Evolutionary conservation across 2,329 filamentous ascomycete species (phyloP).

Genomic region (Sporothrix phasma): DNA sequence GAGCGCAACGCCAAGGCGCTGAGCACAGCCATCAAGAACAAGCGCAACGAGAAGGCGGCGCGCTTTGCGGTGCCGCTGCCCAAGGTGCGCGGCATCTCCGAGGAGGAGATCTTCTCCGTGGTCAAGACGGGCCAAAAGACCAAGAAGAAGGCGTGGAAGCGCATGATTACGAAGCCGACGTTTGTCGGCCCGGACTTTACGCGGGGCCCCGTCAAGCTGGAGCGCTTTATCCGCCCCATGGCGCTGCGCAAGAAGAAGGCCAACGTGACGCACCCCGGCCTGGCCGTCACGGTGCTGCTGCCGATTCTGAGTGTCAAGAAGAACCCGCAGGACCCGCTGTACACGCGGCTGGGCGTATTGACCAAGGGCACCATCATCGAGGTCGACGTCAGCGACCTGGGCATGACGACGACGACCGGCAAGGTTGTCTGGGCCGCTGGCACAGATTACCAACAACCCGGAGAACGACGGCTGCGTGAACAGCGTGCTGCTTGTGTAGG

Average conservation of each 20-base stretch:
- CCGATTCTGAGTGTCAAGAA: slow-evolving; percentile 63
- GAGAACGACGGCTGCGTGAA: slow-evolving; percentile 22
- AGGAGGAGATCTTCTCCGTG: slow-evolving; percentile 79
- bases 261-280: slow-evolving; percentile 43
- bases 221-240: slow-evolving; percentile 39
- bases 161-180: slow-evolving; percentile 66
- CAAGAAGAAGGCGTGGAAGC: slow-evolving; percentile 53
- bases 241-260: slow-evolving; percentile 65
- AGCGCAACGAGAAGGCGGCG: slow-evolving; percentile 85
- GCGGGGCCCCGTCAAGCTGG: slow-evolving; percentile 70
- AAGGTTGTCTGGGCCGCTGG: slow-evolving; percentile 91
- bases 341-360: slow-evolving; percentile 73
- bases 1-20: slow-evolving; percentile 38
- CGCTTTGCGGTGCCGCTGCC: slow-evolving; percentile 87
- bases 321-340: slow-evolving; percentile 77
- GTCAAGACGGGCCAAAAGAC: slow-evolving; percentile 75
- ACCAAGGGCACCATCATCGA: slow-evolving; percentile 75
- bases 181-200: slow-evolving; percentile 93
- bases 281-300: slow-evolving; percentile 62
- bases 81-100: slow-evolving; percentile 84
- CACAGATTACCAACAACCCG: slow-evolving; percentile 48
- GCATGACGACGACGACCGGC: slow-evolving; percentile 79
- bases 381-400: slow-evolving; percentile 87
- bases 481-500: slow-evolving; percentile 14
- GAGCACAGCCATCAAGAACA: slow-evolving; percentile 86